Conservation (phyloP, 768 basidiomycete species). For the Clitopilus hobsonii region DNA sequence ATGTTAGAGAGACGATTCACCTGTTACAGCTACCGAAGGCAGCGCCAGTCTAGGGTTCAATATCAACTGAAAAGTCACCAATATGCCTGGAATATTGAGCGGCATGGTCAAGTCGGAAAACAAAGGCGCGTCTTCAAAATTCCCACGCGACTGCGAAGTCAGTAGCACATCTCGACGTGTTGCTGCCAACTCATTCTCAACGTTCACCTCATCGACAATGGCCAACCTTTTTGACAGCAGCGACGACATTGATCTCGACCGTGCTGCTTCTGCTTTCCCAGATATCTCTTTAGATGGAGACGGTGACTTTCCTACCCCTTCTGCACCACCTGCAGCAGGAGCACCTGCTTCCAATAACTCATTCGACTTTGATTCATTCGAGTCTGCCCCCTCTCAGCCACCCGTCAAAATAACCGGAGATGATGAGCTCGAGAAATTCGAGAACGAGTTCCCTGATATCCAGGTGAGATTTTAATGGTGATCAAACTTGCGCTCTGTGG, state of each 20-base stretch:
- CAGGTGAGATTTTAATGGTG: conserved; percentile 30
- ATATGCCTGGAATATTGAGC: conserved; percentile 65
- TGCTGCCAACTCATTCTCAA: conserved; percentile 1
- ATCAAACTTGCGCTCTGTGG: neutral
- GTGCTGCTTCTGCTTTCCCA: conserved; percentile 78
- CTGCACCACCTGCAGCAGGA: conserved; percentile 23
- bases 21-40: conserved; percentile 63
- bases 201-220: conserved; percentile 14
- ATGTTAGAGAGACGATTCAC: conserved; percentile 29
- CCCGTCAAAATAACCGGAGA: conserved; percentile 78
- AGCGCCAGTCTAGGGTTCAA: conserved; percentile 63
- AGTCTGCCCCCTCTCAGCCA: conserved; percentile 32
- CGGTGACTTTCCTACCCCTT: conserved; percentile 44
- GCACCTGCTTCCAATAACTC: conserved; percentile 26
- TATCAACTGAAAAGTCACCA: conserved; percentile 68
- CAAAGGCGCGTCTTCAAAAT: conserved; percentile 2
- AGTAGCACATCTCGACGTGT: conserved; percentile 1
- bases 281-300: conserved; percentile 75
- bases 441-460: conserved; percentile 82
- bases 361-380: conserved; percentile 70
- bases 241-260: conserved; percentile 77
- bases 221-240: conserved; percentile 24
- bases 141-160: conserved; percentile 13
- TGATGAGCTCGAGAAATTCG: conserved; percentile 82
- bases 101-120: conserved; percentile 43